Base-by-base conservation (phyloP, 2,329 filamentous ascomycete genomes). In the Elsinoe ampelina region DNA sequence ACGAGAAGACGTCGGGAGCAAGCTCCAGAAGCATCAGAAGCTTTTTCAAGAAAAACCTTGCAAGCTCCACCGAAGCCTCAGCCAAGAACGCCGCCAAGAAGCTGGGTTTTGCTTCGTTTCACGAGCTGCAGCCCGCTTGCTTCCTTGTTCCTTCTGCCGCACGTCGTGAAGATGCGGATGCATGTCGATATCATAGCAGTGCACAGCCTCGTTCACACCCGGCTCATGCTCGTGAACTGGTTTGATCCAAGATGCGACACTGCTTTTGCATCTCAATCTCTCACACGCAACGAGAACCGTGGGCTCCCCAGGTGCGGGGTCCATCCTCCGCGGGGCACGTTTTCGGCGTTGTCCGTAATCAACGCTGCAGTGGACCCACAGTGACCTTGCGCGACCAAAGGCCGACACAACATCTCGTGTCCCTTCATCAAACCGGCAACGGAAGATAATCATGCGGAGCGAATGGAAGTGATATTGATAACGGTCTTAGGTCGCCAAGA, bases 1-100 rank as follows among this genome's bases (percentile, higher is more conserved):
- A 12, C 12, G 32, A 35, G 13, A 13, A 32, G 43, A 47, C 17
- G 43, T 47, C 43, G 43, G 43, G 20, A 47, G 43, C 43, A 47
- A 47, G 43, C 43, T 47, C 17, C 22, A 26, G 22, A 26, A 26
- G 22, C 22, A 26, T 26, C 22, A 26, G 22, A 26, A 26, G 22
- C 22, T 26, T 26, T 6, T 6, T 6, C n/a, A n/a, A 15, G 15
- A 10, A 43, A 43, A 43, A 20, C 17, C 15, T 20, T 20, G 41
- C 41, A 43, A 43, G 41, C 41, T 43, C 41, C 41, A 43, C 41
- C 41, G 17, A 43, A 43, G 41, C 41, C 43, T 48, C n/a, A 15
- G 43, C 22, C 43, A 48, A 48, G 43, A 17, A 20, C 43, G 43
- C 43, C 10, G 43, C 45, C 45, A 50, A 50, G 45, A 35, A 26